These are phyloP conservation scores for Pichia insulana DNA, from an alignment of 805 yeast species.

Conservation along the genomic window DNA sequence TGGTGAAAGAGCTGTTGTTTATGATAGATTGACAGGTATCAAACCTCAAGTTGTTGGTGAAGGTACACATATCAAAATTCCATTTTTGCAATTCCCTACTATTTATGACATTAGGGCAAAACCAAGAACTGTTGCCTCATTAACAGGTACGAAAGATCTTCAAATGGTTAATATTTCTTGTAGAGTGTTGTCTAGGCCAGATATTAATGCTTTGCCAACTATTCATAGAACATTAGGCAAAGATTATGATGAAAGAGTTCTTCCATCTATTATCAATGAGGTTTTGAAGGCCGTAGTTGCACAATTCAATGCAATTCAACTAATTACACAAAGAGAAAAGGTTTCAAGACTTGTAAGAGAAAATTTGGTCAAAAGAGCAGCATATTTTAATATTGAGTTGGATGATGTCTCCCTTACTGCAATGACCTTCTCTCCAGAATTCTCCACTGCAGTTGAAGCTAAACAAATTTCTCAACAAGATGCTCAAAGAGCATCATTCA, in stretches of 20 bases:
- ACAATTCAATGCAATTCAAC: conserved; percentile 95
- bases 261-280: conserved; percentile 95
- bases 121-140: conserved; percentile 90
- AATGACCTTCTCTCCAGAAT: conserved; percentile 97
- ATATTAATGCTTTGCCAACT: conserved; percentile 64
- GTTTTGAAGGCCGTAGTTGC: conserved; percentile 96
- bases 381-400: conserved; percentile 73
- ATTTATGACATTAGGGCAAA: conserved; percentile 94
- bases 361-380: conserved; percentile 82
- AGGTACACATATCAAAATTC: conserved; percentile 91
- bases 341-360: conserved; percentile 89
- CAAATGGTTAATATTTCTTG: conserved; percentile 99
- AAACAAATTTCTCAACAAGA: conserved; percentile 99
- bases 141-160: conserved; percentile 96
- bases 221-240: conserved; percentile 88
- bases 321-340: conserved; percentile 97
- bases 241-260: conserved; percentile 93
- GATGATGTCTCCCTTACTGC: conserved; percentile 95
- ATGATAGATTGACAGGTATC: conserved; percentile 81
- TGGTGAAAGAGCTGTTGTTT: conserved; percentile 95
- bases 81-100: conserved; percentile 91
- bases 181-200: conserved; percentile 89
- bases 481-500: conserved; percentile 95
- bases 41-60: conserved; percentile 76
- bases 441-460: conserved; percentile 95